A percentile compares a stretch with the other conserved stretches of the same genome.
Conservation (phyloP, 352 stramenopile genomes). For the Blastocystis sp. region DNA sequence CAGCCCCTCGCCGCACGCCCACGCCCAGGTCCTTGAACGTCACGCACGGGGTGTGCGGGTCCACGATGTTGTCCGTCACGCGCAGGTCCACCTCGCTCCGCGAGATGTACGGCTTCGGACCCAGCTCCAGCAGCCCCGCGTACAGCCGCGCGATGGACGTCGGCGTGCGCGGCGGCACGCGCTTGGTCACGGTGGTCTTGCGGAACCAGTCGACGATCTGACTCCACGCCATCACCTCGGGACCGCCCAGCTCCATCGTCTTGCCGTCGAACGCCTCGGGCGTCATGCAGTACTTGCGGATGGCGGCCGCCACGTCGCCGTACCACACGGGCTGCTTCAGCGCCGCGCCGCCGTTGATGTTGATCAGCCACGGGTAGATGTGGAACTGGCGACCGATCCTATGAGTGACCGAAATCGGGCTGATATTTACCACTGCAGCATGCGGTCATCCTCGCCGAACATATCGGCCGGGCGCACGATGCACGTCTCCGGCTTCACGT, state of each 20-base stretch:
- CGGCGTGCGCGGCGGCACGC: not conserved
- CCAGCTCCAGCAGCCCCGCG: not conserved
- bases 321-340: constrained; percentile 86
- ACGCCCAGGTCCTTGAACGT: not conserved
- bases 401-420: constrained; percentile 74
- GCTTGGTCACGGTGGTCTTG: constrained; percentile 73
- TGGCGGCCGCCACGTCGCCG: constrained; percentile 78
- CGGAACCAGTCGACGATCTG: constrained; percentile 93
- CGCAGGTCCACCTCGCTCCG: constrained; percentile 53
- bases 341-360: constrained; percentile 87
- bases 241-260: constrained; percentile 88
- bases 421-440: constrained; percentile 82
- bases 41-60: not conserved
- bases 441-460: constrained; percentile 89
- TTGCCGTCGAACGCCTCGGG: constrained; percentile 72
- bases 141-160: no score
- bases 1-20: not conserved
- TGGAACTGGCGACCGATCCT: constrained; percentile 75
- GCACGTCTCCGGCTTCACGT: constrained; percentile 85
- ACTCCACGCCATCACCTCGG: constrained; percentile 91
- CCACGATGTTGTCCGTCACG: constrained; percentile 71
- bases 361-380: constrained; percentile 77
- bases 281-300: constrained; percentile 74
- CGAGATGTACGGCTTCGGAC: constrained; percentile 31
- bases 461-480: constrained; percentile 90